Evolutionary conservation across 352 stramenopile species (phyloP).

Genomic region (Phytophthora tentaculata): DNA sequence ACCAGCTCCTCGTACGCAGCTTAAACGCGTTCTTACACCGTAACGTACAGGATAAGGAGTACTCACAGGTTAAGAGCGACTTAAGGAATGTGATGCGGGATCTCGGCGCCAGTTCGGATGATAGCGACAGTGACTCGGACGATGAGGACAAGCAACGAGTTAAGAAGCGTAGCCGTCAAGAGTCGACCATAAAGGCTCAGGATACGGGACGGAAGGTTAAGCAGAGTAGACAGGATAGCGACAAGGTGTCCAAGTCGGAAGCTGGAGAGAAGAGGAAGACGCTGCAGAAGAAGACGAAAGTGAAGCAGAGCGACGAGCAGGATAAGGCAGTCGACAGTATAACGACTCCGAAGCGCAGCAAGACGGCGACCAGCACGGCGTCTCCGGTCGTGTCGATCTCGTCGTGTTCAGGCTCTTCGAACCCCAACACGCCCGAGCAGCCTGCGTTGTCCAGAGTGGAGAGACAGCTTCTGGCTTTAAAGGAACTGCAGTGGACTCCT

Average conservation of each 20-base stretch:
- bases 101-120: constrained; percentile 40
- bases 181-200: constrained; percentile 21
- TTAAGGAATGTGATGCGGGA: constrained; percentile 53
- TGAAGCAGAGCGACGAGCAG: constrained; percentile 16
- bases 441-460: constrained; percentile 40
- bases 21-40: constrained; percentile 70
- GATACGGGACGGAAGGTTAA: constrained; percentile 29
- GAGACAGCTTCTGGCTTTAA: constrained; percentile 46
- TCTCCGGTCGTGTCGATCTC: constrained; percentile 80
- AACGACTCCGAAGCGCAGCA: constrained; percentile 47
- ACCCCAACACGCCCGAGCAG: constrained; percentile 71
- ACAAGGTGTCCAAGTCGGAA: constrained; percentile 24
- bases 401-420: constrained; percentile 66
- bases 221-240: constrained; percentile 17
- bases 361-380: constrained; percentile 37
- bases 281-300: constrained; percentile 17
- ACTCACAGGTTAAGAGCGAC: constrained; percentile 51
- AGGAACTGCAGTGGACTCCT: constrained; percentile 67
- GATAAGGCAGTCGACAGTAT: constrained; percentile 15
- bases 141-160: constrained; percentile 30
- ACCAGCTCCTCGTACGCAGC: constrained; percentile 74
- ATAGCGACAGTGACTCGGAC: constrained; percentile 38
- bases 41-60: constrained; percentile 59
- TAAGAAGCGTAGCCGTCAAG: constrained; percentile 32
- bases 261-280: constrained; percentile 21